Evolutionary conservation across 306 rosid species (phyloP), one percentile per base, ranked within the genome.

Genomic region (Clitoria ternatea): DNA sequence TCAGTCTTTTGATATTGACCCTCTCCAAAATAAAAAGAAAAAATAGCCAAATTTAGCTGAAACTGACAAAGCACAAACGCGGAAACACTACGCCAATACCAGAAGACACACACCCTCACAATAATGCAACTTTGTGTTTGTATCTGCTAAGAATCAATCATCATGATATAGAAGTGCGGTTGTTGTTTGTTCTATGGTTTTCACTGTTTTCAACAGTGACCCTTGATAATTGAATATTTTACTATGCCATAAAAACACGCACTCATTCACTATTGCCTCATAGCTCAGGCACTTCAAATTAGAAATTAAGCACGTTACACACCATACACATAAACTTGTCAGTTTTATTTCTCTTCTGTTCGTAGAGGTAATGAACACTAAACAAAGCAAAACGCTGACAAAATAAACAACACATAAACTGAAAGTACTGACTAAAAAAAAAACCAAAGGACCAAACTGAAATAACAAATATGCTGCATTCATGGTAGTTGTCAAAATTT

Each of bases 321-420:
- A n/a, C n/a, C n/a, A n/a, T 32, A 59, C 54, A 49, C 6, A 65
- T 22, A 60, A 59, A 66, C 42, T 57, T 22, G 70, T 33, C 49
- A 69, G 47, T 73, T 71, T 65, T 78, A 52, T 75, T 80, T 78
- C n/a, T 60, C 40, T 68, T 40, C 19, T 78, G 85, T 68, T 79
- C 71, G 69, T 57, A 72, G 19, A 49, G 79, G 55, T 19, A 59
- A 54, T 44, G 49, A 72, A 69, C 75, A 27, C 69, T 55, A 67
- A 67, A 27, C 13, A 40, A 62, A 45, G 26, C 60, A 66, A 45
- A 61, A 48, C 7, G 54, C 45, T 19, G 20, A 59, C 40, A 49
- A 33, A 19, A 70, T 67, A 74, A 52, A 49, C 29, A 30, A 66
- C 70, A 70, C n/a, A n/a, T n/a, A n/a, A n/a, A 36, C 44, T 47